phyloP scores from a whole-genome alignment of 495 filamentous ascomycete genomes.

The Saxophila tyrrhenica region DNA sequence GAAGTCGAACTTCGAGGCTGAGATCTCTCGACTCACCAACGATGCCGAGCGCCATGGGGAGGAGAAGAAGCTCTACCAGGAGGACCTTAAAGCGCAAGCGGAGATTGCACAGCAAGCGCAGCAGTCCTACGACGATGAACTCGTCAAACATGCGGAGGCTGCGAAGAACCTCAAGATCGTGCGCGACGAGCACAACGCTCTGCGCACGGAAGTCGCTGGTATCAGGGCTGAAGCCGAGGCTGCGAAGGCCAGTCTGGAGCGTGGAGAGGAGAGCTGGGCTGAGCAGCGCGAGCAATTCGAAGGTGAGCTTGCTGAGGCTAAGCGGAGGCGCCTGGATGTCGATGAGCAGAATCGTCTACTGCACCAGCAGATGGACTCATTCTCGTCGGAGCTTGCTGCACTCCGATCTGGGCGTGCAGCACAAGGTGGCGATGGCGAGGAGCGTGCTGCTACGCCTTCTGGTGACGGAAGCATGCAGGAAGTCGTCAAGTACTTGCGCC shows the following conservation, averaged over 20 bases:
- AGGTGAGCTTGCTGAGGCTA: slow-evolving; percentile 66
- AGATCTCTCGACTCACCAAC: slow-evolving; percentile 73
- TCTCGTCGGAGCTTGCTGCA: slow-evolving; percentile 62
- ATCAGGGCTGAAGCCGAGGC: slow-evolving; percentile 70
- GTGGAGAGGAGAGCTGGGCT: slow-evolving; percentile 78
- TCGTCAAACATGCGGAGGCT: slow-evolving; percentile 89
- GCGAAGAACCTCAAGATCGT: slow-evolving; percentile 68
- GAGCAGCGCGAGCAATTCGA: slow-evolving; percentile 71
- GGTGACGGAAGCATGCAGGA: slow-evolving; percentile 58
- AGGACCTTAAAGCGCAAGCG: slow-evolving; percentile 84
- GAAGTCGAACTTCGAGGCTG: slow-evolving; percentile 57
- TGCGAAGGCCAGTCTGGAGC: slow-evolving; percentile 59
- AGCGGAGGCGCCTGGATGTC: slow-evolving; percentile 65
- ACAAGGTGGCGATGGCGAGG: not conserved
- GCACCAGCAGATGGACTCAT: slow-evolving; percentile 74
- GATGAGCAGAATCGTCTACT: slow-evolving; percentile 77
- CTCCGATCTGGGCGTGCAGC: slow-evolving; percentile 58
- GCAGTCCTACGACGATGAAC: slow-evolving; percentile 85
- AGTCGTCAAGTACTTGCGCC: slow-evolving; percentile 78
- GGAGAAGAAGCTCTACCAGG: slow-evolving; percentile 69
- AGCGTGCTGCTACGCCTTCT: slow-evolving; percentile 19
- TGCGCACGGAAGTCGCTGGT: slow-evolving; percentile 63
- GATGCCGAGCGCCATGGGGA: slow-evolving; percentile 69
- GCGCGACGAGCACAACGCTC: slow-evolving; percentile 65
- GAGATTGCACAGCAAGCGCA: slow-evolving; percentile 87